Conservation (phyloP, 805 yeast genomes). For the Yarrowia sp. region DNA sequence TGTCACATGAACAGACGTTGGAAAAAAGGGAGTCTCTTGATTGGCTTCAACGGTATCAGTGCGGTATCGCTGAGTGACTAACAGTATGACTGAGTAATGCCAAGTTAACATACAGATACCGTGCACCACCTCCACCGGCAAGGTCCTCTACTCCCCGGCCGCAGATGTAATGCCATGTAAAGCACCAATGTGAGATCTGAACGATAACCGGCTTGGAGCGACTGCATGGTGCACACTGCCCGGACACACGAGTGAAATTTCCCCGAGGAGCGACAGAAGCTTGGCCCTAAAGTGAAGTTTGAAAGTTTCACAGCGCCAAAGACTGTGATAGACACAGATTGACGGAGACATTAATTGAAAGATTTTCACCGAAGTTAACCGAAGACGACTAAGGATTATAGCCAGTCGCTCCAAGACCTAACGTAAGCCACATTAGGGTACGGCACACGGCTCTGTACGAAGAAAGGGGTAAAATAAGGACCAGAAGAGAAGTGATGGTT, state of each 20-base stretch:
- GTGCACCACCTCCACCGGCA: no score
- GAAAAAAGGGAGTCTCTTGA: not conserved
- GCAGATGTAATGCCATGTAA: no score
- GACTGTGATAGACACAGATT: not conserved
- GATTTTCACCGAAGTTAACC: slow-evolving; percentile 1
- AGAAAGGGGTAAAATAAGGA: no score
- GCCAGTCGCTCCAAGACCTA: no score
- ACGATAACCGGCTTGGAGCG: not conserved
- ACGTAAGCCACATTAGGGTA: no score
- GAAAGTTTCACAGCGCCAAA: not conserved
- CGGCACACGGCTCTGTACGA: not conserved
- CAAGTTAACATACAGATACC: not conserved
- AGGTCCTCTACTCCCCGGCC: no score
- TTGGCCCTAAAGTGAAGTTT: not conserved
- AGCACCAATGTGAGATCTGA: not conserved
- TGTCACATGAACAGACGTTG: no score
- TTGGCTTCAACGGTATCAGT: not conserved
- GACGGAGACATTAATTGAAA: not conserved
- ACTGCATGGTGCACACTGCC: no score
- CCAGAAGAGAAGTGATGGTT: no score
- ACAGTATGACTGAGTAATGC: not conserved
- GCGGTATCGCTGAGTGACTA: no score
- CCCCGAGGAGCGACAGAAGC: not conserved
- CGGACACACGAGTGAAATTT: slow-evolving; percentile 21
- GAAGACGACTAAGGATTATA: no score